phyloP scores from a whole-genome alignment of 352 stramenopile genomes.

The Pythium vanterpoolii region DNA sequence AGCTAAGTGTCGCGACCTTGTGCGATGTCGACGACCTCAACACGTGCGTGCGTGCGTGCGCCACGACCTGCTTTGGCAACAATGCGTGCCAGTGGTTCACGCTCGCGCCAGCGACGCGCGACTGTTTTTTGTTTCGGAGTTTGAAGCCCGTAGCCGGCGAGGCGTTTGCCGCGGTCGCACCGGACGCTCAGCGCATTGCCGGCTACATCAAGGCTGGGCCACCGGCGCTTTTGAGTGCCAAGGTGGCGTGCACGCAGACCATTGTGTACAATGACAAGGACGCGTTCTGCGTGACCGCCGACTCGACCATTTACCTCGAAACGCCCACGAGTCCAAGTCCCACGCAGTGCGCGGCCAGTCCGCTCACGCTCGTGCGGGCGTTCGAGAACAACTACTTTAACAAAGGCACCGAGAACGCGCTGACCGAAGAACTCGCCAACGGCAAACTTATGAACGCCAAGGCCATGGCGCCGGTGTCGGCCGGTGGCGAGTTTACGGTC shows the following conservation, averaged over 20 bases:
- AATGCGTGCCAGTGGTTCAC: conserved; percentile 23
- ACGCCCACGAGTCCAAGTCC: not conserved
- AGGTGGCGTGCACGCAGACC: conserved; percentile 9
- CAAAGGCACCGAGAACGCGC: conserved; percentile 12
- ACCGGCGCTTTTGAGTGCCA: conserved; percentile 13
- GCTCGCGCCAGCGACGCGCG: conserved; percentile 12
- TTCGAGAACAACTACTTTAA: conserved; percentile 22
- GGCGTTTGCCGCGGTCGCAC: conserved; percentile 3
- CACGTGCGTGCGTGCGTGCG: conserved; percentile 6
- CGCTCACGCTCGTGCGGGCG: conserved; percentile 9
- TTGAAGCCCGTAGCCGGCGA: conserved; percentile 8
- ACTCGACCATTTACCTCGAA: conserved; percentile 12
- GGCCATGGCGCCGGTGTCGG: not conserved
- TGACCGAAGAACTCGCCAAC: conserved; percentile 16
- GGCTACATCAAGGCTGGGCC: conserved; percentile 14
- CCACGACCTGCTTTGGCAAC: conserved; percentile 12
- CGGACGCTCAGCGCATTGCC: conserved; percentile 9
- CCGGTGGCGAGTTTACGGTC: conserved; percentile 9
- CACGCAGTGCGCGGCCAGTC: conserved; percentile 11
- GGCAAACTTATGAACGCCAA: conserved; percentile 13
- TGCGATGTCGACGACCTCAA: conserved; percentile 4
- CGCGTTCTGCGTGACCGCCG: conserved; percentile 11
- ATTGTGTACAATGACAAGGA: conserved; percentile 9
- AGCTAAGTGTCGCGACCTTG: conserved; percentile 5
- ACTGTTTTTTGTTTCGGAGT: conserved; percentile 15